Evolutionary conservation across 768 basidiomycete species (phyloP).

Genomic region (Suillus subluteus): DNA sequence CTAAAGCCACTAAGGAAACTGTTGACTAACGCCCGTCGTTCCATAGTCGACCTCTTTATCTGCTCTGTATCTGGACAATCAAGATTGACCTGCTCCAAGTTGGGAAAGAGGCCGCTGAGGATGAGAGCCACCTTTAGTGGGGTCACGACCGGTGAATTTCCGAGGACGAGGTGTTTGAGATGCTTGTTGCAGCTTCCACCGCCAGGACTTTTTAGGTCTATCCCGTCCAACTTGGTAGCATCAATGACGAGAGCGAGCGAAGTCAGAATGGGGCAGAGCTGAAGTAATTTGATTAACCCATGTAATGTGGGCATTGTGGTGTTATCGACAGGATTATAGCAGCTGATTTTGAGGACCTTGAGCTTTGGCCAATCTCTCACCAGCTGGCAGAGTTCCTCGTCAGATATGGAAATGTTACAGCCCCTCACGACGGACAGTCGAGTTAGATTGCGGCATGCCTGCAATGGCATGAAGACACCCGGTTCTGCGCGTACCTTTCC

Average conservation of each 20-base stretch:
- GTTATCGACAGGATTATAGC: slow-evolving; percentile 17
- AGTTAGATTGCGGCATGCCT: background rate
- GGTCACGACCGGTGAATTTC: slow-evolving; percentile 12
- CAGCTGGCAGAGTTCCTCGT: slow-evolving; percentile 20
- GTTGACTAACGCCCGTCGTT: background rate
- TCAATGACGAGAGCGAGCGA: slow-evolving; percentile 29
- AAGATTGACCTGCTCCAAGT: slow-evolving; percentile 24
- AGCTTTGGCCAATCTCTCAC: slow-evolving; percentile 26
- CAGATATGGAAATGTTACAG: slow-evolving; percentile 19
- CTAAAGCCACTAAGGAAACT: background rate
- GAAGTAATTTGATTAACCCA: slow-evolving; percentile 18
- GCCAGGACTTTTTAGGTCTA: background rate
- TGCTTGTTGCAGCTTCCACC: background rate
- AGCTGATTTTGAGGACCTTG: slow-evolving; percentile 23
- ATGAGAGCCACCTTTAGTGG: slow-evolving; percentile 17
- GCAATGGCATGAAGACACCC: background rate
- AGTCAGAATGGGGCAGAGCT: slow-evolving; percentile 18
- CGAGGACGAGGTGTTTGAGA: slow-evolving; percentile 12
- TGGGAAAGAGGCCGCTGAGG: slow-evolving; percentile 22
- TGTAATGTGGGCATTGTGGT: slow-evolving; percentile 24
- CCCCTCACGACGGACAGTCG: slow-evolving; percentile 23
- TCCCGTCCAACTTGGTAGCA: background rate
- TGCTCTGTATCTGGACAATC: slow-evolving; percentile 23
- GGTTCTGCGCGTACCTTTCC: background rate
- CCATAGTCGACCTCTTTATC: background rate